Evolutionary conservation across 2,329 filamentous ascomycete genomes (phyloP).

Genomic region (Cladosporium halotolerans): DNA sequence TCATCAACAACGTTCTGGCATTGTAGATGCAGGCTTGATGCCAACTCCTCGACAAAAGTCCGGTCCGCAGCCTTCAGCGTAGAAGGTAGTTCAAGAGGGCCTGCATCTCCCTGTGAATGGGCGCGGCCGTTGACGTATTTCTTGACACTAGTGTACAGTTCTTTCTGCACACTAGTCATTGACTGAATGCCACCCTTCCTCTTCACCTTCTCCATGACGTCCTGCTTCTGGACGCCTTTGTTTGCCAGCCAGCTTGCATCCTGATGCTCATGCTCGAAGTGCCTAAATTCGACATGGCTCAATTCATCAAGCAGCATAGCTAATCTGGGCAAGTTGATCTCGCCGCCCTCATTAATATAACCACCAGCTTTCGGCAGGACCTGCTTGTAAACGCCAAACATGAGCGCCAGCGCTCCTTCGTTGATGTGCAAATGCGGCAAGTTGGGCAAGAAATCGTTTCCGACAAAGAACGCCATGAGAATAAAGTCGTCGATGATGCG

Average conservation of each 20-base stretch:
- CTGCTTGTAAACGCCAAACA: conserved; percentile 95
- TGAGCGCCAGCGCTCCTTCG: conserved; percentile 89
- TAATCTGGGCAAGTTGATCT: conserved; percentile 80
- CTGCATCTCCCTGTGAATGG: conserved; percentile 39
- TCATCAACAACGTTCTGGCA: conserved; percentile 61
- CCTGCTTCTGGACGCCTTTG: conserved; percentile 67
- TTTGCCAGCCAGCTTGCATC: conserved; percentile 89
- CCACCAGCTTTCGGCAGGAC: conserved; percentile 81
- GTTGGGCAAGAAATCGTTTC: conserved; percentile 98
- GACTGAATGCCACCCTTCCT: conserved; percentile 59
- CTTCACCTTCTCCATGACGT: conserved; percentile 57
- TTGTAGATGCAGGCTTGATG: conserved; percentile 59
- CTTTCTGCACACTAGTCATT: conserved; percentile 73
- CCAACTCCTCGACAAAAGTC: conserved; percentile 86
- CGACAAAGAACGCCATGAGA: conserved; percentile 98
- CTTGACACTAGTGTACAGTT: conserved; percentile 75
- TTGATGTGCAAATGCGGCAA: conserved; percentile 96
- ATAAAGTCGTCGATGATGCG: conserved; percentile 98
- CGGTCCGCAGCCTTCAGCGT: conserved; percentile 76
- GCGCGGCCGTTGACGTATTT: conserved; percentile 70
- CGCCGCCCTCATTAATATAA: conserved; percentile 92
- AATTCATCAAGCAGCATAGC: conserved; percentile 74
- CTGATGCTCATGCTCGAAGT: conserved; percentile 84
- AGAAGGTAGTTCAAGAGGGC: conserved; percentile 65
- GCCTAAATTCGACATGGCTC: conserved; percentile 80